A percentile compares a stretch with the other conserved stretches of the same genome.
These are phyloP conservation scores for Arthroderma sp. DNA, from an alignment of 2,329 filamentous ascomycete species.

Conservation along the genomic window DNA sequence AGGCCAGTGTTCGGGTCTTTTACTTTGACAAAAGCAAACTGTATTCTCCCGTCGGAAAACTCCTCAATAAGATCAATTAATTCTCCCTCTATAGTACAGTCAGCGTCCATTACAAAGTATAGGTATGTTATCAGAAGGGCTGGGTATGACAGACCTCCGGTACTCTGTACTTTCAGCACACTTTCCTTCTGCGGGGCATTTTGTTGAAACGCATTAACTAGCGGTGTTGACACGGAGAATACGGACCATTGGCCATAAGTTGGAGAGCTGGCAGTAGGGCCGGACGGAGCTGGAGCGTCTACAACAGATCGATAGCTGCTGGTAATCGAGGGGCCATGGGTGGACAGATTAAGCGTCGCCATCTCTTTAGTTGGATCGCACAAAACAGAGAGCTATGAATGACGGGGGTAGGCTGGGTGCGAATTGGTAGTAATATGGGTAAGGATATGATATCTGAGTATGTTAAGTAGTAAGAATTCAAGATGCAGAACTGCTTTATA, in stretches of 20 bases:
- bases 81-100: slow-evolving; percentile 58
- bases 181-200: slow-evolving; percentile 79
- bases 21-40: slow-evolving; percentile 94
- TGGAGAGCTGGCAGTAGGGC: slow-evolving; percentile 50
- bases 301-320: slow-evolving; percentile 62
- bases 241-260: slow-evolving; percentile 89
- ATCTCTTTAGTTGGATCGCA: slow-evolving; percentile 31
- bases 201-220: slow-evolving; percentile 81
- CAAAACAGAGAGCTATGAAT: too few species aligned
- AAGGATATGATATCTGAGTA: too few species aligned
- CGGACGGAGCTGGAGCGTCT: slow-evolving; percentile 45
- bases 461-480: too few species aligned
- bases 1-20: slow-evolving; percentile 84
- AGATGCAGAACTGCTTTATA: too few species aligned
- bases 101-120: too few species aligned
- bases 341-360: slow-evolving; percentile 68
- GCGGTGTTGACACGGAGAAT: slow-evolving; percentile 81
- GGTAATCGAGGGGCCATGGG: slow-evolving; percentile 64
- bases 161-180: slow-evolving; percentile 83
- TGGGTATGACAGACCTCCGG: slow-evolving; percentile 52
- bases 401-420: too few species aligned
- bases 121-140: not conserved
- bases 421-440: too few species aligned
- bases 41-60: slow-evolving; percentile 89
- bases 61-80: slow-evolving; percentile 82